A percentile compares a stretch with the other conserved stretches of the same genome.
Evolutionary conservation across 805 yeast species (phyloP).

Genomic region (Kuraishia ogatae): DNA sequence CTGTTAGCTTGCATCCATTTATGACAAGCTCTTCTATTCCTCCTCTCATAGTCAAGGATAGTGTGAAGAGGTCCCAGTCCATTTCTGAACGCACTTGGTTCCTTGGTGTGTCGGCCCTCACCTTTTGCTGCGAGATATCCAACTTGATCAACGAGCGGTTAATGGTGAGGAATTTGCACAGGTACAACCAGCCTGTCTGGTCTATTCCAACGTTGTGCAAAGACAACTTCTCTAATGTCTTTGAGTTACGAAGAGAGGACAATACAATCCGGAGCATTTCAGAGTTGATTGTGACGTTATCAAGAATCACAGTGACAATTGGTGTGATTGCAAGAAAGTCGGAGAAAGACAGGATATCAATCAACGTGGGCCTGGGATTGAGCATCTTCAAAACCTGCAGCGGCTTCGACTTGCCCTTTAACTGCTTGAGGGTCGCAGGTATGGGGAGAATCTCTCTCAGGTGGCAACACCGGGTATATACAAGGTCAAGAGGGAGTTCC

Average conservation of each 20-base stretch:
- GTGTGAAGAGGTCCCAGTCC: conserved; percentile 45
- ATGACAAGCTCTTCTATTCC: conserved; percentile 52
- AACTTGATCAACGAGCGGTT: conserved; percentile 37
- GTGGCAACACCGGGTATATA: conserved; percentile 43
- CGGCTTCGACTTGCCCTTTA: conserved; percentile 41
- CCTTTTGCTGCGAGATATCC: conserved; percentile 49
- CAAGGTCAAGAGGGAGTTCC: conserved; percentile 33
- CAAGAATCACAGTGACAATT: conserved; percentile 45
- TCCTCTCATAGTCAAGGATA: conserved; percentile 32
- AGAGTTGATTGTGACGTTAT: conserved; percentile 44
- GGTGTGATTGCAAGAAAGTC: conserved; percentile 51
- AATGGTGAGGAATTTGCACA: conserved; percentile 38
- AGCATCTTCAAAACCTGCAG: conserved; percentile 45
- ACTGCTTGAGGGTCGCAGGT: conserved; percentile 44
- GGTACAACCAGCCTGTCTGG: conserved; percentile 37
- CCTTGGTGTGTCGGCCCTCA: conserved; percentile 35
- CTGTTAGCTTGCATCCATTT: conserved; percentile 44
- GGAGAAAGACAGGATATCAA: conserved; percentile 47
- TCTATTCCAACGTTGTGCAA: conserved; percentile 49
- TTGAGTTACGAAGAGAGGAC: conserved; percentile 34
- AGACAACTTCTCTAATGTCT: conserved; percentile 40
- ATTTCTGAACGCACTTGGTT: conserved; percentile 31
- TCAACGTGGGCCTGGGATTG: conserved; percentile 50
- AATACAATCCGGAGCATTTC: conserved; percentile 44
- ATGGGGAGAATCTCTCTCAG: conserved; percentile 40